Evolutionary conservation across 1,139 yeast species (phyloP).

Genomic region (Nadsonia starkeyi-henricii): DNA sequence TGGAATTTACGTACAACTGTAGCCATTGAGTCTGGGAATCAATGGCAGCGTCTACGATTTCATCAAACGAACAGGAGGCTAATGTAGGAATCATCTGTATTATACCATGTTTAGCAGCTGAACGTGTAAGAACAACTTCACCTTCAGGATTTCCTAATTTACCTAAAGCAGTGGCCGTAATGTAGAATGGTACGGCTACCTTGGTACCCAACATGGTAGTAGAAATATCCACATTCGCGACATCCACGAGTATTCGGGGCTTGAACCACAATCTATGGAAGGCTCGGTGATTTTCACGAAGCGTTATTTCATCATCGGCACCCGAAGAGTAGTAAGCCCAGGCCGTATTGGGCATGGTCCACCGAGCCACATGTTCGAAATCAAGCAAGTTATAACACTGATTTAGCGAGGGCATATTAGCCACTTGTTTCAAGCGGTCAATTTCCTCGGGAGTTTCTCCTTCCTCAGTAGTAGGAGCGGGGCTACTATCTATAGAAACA

Average conservation of each 20-base stretch:
- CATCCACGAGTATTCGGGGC: slow-evolving; percentile 70
- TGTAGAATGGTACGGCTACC: slow-evolving; percentile 37
- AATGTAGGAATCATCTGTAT: slow-evolving; percentile 46
- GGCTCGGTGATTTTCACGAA: slow-evolving; percentile 81
- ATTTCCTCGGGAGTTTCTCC: slow-evolving; percentile 20
- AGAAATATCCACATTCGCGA: slow-evolving; percentile 36
- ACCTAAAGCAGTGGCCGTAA: slow-evolving; percentile 46
- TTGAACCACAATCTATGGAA: slow-evolving; percentile 77
- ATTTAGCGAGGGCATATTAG: slow-evolving; percentile 49
- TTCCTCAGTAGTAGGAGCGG: slow-evolving; percentile 5
- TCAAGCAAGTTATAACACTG: slow-evolving; percentile 60
- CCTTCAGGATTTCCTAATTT: slow-evolving; percentile 44
- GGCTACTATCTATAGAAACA: not conserved
- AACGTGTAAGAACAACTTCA: slow-evolving; percentile 37
- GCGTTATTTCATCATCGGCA: slow-evolving; percentile 79
- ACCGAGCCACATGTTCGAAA: slow-evolving; percentile 74
- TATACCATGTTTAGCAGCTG: slow-evolving; percentile 33
- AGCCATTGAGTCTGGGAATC: slow-evolving; percentile 67
- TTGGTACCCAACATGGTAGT: slow-evolving; percentile 40
- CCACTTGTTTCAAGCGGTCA: slow-evolving; percentile 23
- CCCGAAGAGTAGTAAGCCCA: slow-evolving; percentile 93
- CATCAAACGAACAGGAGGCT: slow-evolving; percentile 43
- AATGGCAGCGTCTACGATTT: slow-evolving; percentile 36
- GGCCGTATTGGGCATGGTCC: slow-evolving; percentile 59
- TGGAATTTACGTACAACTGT: slow-evolving; percentile 74